A percentile compares a stretch with the other conserved stretches of the same genome.
phyloP scores from a whole-genome alignment of 192 early-diverging fungal species.

The Podila horticola region DNA sequence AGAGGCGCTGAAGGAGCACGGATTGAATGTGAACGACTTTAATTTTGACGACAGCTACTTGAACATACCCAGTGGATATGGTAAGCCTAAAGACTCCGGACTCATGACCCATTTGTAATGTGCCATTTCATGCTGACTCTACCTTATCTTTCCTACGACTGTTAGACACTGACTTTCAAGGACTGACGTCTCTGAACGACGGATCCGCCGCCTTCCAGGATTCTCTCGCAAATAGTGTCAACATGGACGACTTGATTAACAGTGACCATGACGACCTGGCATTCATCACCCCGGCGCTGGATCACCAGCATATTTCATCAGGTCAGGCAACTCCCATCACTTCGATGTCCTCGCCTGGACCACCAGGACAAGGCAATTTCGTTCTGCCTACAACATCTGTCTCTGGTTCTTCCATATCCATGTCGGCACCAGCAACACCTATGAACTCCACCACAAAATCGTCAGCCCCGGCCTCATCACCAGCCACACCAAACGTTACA shows the following conservation, averaged over 20 bases:
- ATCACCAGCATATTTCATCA: slow-evolving; percentile 16
- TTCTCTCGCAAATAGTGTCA: not conserved
- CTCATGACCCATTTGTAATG: no score
- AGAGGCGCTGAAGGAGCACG: slow-evolving; percentile 38
- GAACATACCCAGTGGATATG: slow-evolving; percentile 7
- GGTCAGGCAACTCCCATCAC: slow-evolving; percentile 8
- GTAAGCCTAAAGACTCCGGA: slow-evolving; percentile 4
- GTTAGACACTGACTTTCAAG: slow-evolving; percentile 5
- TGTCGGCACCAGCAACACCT: not conserved
- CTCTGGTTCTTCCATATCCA: not conserved
- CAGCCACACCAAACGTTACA: not conserved
- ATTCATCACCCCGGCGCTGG: slow-evolving; percentile 16
- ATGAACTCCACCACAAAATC: not conserved
- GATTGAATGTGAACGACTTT: slow-evolving; percentile 32
- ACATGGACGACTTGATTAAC: slow-evolving; percentile 33
- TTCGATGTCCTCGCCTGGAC: not conserved
- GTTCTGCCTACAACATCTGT: not conserved
- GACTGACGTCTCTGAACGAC: slow-evolving; percentile 11
- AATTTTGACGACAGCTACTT: slow-evolving; percentile 38
- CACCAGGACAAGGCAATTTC: not conserved
- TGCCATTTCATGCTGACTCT: not conserved
- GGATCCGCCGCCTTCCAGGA: slow-evolving; percentile 10
- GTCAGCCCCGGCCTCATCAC: not conserved
- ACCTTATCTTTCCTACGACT: not conserved
- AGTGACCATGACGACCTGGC: slow-evolving; percentile 24